A percentile compares a stretch with the other conserved stretches of the same genome.
These are phyloP conservation scores for Pilasporangium apinafurcum DNA, from an alignment of 352 stramenopile species.

Conservation along the genomic window DNA sequence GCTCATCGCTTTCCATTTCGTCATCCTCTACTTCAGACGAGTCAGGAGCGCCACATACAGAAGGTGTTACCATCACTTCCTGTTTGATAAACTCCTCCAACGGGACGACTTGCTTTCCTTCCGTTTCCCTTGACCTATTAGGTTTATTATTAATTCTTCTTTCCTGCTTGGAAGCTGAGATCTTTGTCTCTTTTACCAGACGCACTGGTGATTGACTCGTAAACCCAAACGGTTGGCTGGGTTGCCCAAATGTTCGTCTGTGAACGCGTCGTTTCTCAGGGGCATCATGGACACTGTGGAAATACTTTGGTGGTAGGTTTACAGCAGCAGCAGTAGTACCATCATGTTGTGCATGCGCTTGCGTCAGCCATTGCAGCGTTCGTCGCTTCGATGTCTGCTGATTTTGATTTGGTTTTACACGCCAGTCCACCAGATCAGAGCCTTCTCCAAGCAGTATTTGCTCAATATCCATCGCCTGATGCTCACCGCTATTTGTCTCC, in stretches of 20 bases:
- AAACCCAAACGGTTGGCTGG: conserved; percentile 44
- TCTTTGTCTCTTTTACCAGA: conserved; percentile 3
- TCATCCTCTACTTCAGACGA: conserved; percentile 15
- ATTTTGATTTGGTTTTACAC: too few relatives aligned
- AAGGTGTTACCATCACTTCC: too few relatives aligned
- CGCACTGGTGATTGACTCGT: not conserved
- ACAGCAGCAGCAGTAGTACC: conserved; percentile 8
- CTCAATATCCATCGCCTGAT: conserved; percentile 50
- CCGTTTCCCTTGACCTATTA: too few relatives aligned
- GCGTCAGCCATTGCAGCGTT: too few relatives aligned
- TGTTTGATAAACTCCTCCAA: too few relatives aligned
- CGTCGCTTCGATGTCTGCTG: too few relatives aligned
- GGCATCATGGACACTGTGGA: conserved; percentile 21
- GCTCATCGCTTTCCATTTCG: conserved; percentile 13
- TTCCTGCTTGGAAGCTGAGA: not conserved
- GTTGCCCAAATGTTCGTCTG: conserved; percentile 56
- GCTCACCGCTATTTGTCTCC: conserved; percentile 13
- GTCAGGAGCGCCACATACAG: too few relatives aligned
- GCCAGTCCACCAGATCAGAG: too few relatives aligned
- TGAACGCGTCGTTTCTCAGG: conserved; percentile 40
- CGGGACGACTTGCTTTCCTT: too few relatives aligned
- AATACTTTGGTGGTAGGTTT: conserved; percentile 37
- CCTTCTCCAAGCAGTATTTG: conserved; percentile 53
- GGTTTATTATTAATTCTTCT: too few relatives aligned
- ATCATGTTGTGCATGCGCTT: too few relatives aligned